A percentile compares a stretch with the other conserved stretches of the same genome.
These are phyloP conservation scores for Phalaenopsis equestris DNA, from an alignment of 106 monocot species.

Conservation along the genomic window DNA sequence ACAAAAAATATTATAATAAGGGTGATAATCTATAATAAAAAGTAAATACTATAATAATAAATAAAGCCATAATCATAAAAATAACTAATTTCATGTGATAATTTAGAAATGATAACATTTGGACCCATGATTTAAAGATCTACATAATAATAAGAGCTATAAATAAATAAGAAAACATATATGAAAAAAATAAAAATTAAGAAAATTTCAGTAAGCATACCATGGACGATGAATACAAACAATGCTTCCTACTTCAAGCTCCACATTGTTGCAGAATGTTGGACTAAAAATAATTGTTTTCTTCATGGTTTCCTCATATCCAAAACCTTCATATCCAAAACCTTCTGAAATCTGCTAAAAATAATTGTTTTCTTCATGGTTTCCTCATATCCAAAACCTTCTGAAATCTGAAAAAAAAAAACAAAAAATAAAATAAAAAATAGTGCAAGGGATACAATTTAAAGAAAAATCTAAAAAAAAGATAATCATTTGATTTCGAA, in stretches of 20 bases:
- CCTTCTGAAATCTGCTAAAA: constrained; percentile 27
- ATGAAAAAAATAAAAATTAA: neutral
- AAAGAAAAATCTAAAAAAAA: neutral
- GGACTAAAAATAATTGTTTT: constrained; percentile 47
- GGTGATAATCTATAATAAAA: too few species aligned
- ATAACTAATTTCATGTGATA: too few species aligned
- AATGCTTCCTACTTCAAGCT: constrained; percentile 43
- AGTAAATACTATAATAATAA: too few species aligned
- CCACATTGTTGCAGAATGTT: constrained; percentile 41
- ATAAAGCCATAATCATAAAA: too few species aligned
- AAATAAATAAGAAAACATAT: neutral
- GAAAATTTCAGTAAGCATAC: constrained; percentile 20
- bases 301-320: constrained; percentile 8
- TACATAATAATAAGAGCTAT: neutral
- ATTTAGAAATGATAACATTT: too few species aligned
- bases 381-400: constrained; percentile 8
- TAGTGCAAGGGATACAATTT: neutral
- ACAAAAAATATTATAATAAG: too few species aligned
- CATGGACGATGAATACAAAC: constrained; percentile 52
- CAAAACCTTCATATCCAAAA: too few species aligned
- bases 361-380: constrained; percentile 28
- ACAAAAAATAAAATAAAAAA: too few species aligned
- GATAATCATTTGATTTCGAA: neutral
- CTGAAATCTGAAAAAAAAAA: constrained; percentile 8
- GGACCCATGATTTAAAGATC: neutral